Percentiles rank a stretch among this genome's conserved stretches.
Evolutionary conservation across 345 rosid genomes (phyloP).

Genomic region (Eucalyptus albens): DNA sequence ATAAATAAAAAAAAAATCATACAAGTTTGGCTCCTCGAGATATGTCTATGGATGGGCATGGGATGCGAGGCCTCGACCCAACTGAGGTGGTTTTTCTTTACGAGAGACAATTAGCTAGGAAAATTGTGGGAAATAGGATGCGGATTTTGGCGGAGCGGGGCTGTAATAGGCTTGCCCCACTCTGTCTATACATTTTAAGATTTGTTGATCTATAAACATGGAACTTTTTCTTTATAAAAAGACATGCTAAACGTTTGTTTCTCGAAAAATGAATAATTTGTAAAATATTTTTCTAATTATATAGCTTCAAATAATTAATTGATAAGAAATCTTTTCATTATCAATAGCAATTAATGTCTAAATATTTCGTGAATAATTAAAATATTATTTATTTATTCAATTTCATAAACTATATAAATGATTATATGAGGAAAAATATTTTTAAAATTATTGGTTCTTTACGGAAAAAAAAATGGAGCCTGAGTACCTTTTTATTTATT

Average conservation of each 20-base stretch:
- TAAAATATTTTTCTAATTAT: too few species aligned
- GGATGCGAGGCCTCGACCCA: neutral
- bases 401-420: too few species aligned
- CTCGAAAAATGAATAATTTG: too few species aligned
- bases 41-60: neutral
- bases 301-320: too few species aligned
- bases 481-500: too few species aligned
- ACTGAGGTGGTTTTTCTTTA: neutral
- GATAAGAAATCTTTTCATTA: too few species aligned
- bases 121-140: neutral
- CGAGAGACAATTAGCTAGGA: neutral
- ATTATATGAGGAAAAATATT: too few species aligned
- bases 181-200: accelerated
- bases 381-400: too few species aligned
- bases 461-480: too few species aligned
- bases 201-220: neutral
- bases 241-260: neutral
- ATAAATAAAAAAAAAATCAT: too few species aligned
- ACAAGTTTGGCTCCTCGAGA: neutral
- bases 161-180: neutral
- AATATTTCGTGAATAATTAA: too few species aligned
- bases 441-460: too few species aligned
- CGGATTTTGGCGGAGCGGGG: neutral
- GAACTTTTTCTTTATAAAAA: neutral
- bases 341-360: neutral